These are phyloP conservation scores for Betula pendula DNA, from an alignment of 306 rosid genomes.

Conservation along the genomic window DNA sequence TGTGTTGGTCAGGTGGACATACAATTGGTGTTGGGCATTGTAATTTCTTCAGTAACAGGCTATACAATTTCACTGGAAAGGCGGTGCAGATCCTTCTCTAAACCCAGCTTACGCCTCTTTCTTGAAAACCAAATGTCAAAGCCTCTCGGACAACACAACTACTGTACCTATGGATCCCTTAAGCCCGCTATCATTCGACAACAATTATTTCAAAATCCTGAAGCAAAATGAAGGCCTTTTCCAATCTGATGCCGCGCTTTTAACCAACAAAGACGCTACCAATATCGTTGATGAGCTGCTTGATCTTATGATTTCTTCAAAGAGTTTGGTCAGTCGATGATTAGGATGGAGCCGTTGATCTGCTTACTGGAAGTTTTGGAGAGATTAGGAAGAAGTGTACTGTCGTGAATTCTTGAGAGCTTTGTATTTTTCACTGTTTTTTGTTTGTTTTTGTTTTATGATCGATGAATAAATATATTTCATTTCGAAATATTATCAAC, in stretches of 20 bases:
- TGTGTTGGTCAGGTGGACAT: conserved; percentile 15
- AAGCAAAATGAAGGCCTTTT: conserved; percentile 47
- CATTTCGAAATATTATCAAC: no score
- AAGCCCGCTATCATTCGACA: conserved; percentile 18
- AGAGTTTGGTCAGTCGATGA: conserved; percentile 50
- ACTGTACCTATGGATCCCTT: neutral
- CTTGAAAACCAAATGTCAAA: conserved; percentile 33
- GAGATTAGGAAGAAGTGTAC: conserved; percentile 59
- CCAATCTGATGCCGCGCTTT: conserved; percentile 61
- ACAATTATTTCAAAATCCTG: conserved; percentile 39
- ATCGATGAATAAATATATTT: no score
- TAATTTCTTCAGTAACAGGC: conserved; percentile 24
- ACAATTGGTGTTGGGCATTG: conserved; percentile 49
- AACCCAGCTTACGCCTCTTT: conserved; percentile 28
- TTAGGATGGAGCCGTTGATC: conserved; percentile 53
- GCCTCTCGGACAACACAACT: conserved; percentile 22
- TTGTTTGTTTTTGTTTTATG: no score
- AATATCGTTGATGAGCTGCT: conserved; percentile 17
- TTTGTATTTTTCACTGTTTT: neutral
- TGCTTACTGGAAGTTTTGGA: conserved; percentile 39
- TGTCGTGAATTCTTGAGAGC: conserved; percentile 42
- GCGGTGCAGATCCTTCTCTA: conserved; percentile 60
- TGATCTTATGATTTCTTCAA: conserved; percentile 34
- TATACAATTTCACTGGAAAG: conserved; percentile 59
- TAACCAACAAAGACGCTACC: conserved; percentile 24